phyloP scores from a whole-genome alignment of 2,329 filamentous ascomycete species.

The Beauveria varroae region DNA sequence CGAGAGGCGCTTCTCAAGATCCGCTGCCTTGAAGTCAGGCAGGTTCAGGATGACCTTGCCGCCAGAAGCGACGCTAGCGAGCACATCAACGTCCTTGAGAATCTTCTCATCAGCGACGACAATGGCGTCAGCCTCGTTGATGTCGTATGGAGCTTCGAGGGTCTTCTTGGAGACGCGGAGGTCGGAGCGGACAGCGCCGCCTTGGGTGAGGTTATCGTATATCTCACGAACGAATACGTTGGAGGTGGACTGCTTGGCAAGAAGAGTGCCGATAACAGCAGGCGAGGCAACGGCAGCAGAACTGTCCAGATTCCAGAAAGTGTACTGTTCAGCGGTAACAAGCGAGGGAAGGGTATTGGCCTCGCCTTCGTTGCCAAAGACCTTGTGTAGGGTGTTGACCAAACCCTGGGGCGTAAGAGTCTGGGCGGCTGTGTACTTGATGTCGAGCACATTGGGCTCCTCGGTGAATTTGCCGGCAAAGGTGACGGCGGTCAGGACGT shows the following conservation, averaged over 20 bases:
- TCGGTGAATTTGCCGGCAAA: slow-evolving; percentile 64
- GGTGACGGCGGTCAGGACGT: slow-evolving; percentile 77
- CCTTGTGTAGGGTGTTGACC: slow-evolving; percentile 41
- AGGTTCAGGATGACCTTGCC: slow-evolving; percentile 71
- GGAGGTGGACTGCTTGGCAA: slow-evolving; percentile 64
- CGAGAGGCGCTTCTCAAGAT: slow-evolving; percentile 80
- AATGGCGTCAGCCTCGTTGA: slow-evolving; percentile 70
- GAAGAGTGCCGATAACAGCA: slow-evolving; percentile 46
- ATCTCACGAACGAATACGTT: slow-evolving; percentile 55
- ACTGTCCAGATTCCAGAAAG: slow-evolving; percentile 86
- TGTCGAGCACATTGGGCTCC: slow-evolving; percentile 62
- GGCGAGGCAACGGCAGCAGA: slow-evolving; percentile 61
- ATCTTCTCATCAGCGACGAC: slow-evolving; percentile 76
- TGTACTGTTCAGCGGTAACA: slow-evolving; percentile 69
- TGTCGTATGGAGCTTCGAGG: slow-evolving; percentile 75
- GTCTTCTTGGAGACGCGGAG: slow-evolving; percentile 76
- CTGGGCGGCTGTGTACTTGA: slow-evolving; percentile 77
- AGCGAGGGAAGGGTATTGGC: slow-evolving; percentile 33
- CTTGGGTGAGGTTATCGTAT: slow-evolving; percentile 60
- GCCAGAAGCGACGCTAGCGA: slow-evolving; percentile 60
- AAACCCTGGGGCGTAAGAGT: slow-evolving; percentile 48
- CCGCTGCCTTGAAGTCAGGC: slow-evolving; percentile 75
- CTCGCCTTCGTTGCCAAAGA: slow-evolving; percentile 48
- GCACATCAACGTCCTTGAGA: slow-evolving; percentile 67
- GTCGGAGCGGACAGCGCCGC: slow-evolving; percentile 76